Percentiles rank a stretch among this genome's conserved stretches.
Conservation (phyloP, 306 rosid species). For the Leucaena leucocephala region DNA sequence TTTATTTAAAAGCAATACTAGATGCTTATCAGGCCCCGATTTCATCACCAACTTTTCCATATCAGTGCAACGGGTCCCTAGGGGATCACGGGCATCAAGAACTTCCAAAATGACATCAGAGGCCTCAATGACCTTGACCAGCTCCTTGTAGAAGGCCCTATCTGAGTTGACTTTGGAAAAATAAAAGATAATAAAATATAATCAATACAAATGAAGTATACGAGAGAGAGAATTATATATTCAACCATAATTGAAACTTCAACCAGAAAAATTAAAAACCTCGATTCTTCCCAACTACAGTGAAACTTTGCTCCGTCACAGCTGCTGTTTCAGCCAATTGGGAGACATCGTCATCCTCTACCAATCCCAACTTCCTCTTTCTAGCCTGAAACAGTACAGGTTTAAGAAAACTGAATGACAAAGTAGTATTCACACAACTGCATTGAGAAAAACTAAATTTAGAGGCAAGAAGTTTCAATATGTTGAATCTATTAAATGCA, state of each 20-base stretch:
- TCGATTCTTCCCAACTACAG: conserved; percentile 40
- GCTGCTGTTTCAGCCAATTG: conserved; percentile 36
- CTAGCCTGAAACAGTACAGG: conserved; percentile 60
- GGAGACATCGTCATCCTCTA: conserved; percentile 55
- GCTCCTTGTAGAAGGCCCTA: conserved; percentile 85
- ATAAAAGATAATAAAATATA: background rate
- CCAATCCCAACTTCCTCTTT: conserved; percentile 83
- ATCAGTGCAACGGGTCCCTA: conserved; percentile 84
- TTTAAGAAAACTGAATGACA: background rate
- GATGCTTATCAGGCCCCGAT: conserved; percentile 75
- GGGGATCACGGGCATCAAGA: conserved; percentile 96
- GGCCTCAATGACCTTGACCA: conserved; percentile 82
- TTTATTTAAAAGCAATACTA: conserved; percentile 87
- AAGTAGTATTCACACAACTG: background rate
- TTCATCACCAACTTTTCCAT: conserved; percentile 90
- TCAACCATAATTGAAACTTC: background rate
- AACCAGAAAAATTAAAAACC: conserved; percentile 51
- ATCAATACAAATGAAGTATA: background rate
- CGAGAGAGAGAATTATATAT: background rate
- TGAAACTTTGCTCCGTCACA: background rate
- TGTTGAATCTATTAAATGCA: background rate
- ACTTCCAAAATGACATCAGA: conserved; percentile 97
- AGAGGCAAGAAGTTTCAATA: background rate
- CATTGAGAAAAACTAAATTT: background rate
- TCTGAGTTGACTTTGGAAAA: conserved; percentile 60